Evolutionary conservation across 148 eudicot species (phyloP).

Genomic region (Persicaria maculosa): DNA sequence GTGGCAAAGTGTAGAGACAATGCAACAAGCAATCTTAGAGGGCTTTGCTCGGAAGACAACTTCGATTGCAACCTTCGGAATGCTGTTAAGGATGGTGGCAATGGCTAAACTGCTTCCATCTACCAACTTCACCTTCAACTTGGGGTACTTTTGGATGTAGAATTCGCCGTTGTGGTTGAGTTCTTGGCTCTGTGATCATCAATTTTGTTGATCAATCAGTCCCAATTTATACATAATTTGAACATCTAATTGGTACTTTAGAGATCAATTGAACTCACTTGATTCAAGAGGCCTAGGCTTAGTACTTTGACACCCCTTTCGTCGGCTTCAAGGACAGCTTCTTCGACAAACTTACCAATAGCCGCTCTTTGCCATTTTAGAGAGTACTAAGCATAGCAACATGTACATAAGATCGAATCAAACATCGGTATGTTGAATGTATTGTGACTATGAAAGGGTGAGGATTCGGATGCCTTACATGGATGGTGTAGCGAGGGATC

Average conservation of each 20-base stretch:
- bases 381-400: slow-evolving; percentile 26
- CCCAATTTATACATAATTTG: too few species aligned
- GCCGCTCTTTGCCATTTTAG: slow-evolving; percentile 36
- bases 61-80: slow-evolving; percentile 36
- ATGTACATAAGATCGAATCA: not conserved
- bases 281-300: slow-evolving; percentile 51
- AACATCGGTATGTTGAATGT: not conserved
- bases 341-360: slow-evolving; percentile 40
- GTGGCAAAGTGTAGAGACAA: slow-evolving; percentile 33
- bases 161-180: slow-evolving; percentile 29
- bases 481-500: slow-evolving; percentile 36
- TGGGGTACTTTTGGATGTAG: slow-evolving; percentile 27
- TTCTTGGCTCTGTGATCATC: slow-evolving; percentile 19
- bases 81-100: slow-evolving; percentile 25
- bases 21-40: slow-evolving; percentile 32
- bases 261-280: slow-evolving; percentile 26
- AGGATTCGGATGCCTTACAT: slow-evolving; percentile 19
- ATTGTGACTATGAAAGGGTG: too few species aligned
- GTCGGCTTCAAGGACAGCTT: slow-evolving; percentile 49
- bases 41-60: slow-evolving; percentile 26
- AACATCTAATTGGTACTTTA: too few species aligned
- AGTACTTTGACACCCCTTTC: slow-evolving; percentile 37
- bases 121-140: slow-evolving; percentile 45
- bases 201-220: not conserved
- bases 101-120: slow-evolving; percentile 53